A percentile compares a stretch with the other conserved stretches of the same genome.
Evolutionary conservation across 768 basidiomycete genomes (phyloP).

Genomic region (Lyophyllum shimeji): DNA sequence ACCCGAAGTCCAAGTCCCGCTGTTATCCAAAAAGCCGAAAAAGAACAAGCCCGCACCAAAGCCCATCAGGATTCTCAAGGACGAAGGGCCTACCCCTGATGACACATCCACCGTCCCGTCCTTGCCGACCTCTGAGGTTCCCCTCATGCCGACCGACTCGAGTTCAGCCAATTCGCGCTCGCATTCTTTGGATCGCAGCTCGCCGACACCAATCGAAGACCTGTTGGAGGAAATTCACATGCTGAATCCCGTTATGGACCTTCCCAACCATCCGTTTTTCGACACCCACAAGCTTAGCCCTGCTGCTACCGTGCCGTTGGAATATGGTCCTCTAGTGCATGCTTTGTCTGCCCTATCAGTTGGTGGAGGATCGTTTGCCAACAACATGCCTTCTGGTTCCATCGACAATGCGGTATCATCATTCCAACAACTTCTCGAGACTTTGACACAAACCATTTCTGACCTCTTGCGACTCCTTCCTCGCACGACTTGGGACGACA

Average conservation of each 20-base stretch:
- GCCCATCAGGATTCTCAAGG: slow-evolving; percentile 55
- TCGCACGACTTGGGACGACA: slow-evolving; percentile 88
- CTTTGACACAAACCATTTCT: slow-evolving; percentile 86
- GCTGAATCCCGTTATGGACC: slow-evolving; percentile 60
- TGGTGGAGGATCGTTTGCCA: slow-evolving; percentile 81
- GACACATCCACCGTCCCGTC: slow-evolving; percentile 43
- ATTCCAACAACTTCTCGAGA: slow-evolving; percentile 87
- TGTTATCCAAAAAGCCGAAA: slow-evolving; percentile 82
- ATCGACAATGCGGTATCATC: slow-evolving; percentile 89
- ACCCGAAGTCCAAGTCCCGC: slow-evolving; percentile 60
- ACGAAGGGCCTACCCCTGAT: slow-evolving; percentile 46
- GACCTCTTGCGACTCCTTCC: slow-evolving; percentile 83
- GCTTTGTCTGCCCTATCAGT: slow-evolving; percentile 85
- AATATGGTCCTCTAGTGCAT: slow-evolving; percentile 84
- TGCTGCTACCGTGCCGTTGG: slow-evolving; percentile 76
- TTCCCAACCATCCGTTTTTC: slow-evolving; percentile 74
- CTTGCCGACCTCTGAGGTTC: slow-evolving; percentile 47
- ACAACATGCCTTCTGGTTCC: slow-evolving; percentile 82
- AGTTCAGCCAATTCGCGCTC: slow-evolving; percentile 60
- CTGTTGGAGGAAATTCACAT: slow-evolving; percentile 68
- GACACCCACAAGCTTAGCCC: slow-evolving; percentile 69
- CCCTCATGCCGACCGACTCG: slow-evolving; percentile 41
- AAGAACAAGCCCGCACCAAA: slow-evolving; percentile 71
- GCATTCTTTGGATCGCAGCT: slow-evolving; percentile 54
- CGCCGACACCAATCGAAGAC: slow-evolving; percentile 57